Base-by-base conservation (phyloP, 345 rosid genomes). In the Nasturtium officinale region DNA sequence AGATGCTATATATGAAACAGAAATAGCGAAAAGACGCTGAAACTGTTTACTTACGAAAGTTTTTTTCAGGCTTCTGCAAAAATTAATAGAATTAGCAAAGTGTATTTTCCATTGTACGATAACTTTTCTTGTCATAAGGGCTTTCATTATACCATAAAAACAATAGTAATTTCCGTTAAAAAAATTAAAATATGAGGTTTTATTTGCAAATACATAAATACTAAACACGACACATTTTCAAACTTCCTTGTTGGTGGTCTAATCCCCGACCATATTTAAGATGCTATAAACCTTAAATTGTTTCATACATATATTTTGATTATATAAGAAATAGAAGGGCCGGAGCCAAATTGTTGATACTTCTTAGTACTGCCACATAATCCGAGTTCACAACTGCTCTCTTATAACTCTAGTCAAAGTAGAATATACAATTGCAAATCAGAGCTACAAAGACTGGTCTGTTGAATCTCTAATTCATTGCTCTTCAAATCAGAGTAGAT, bases 391-490 rank as follows among this genome's bases (percentile, higher is more conserved):
- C 61, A 68, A 67, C 47, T 61, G 42, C 57, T 23, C 65, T 43
- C 52, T 61, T 61, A 43, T 6, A 46, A 76, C 71, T 70, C 71
- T 21, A 46, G 67, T 47, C 65, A 55, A 48, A 55, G 59, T 55
- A 29, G 47, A 62, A 71, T 77, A 71, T 77, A 77, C 77, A 77
- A 57, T 71, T 71, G 30, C 69, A 71, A 64, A 76, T 57, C 76
- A 57, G 47, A 57, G 20, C 67, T 64, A 40, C 50, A 55, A 54
- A 48, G 56, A 64, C 57, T 8, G 8, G 62, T 56, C 40, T 65
- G 28, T 58, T 43, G 57, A 65, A 23, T 67, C 7, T 10, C 7
- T n/a, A 48, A 59, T 29, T 51, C 61, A 50, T 45, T 46, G 16
- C 64, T 63, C 69, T 38, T 63, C 67, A 51, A 75, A 72, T 46